Base-by-base conservation (phyloP, 1,139 yeast species). In the Debaryomycetaceae sp. region DNA sequence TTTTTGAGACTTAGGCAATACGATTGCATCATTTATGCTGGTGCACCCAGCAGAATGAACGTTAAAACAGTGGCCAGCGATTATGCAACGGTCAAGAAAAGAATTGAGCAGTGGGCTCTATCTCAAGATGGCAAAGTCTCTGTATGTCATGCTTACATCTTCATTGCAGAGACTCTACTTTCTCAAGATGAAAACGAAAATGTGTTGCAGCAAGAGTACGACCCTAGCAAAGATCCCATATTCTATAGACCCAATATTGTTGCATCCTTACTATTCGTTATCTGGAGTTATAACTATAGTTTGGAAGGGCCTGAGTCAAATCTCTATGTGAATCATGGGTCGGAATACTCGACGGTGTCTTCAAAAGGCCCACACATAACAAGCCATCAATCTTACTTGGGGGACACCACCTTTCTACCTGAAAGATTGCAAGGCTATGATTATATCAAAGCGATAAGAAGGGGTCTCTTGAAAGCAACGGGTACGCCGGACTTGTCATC, bases 21-120 rank as follows among this genome's bases (percentile, higher is more conserved):
- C 59, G 91, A 85, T 57, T 75, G 83, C 44, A 83, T 81, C 47
- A 78, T 83, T 4, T 81, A 71, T 57, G 83, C 87, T 1, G 93
- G 93, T 1, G 85, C 86, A 6, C 88, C 89, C 1, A 75, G 81
- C 62, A 70, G 86, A 49, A 80, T 84, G 82, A 83, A 83, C 55
- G 88, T 83, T 30, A 74, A 72, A 41, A 81, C 86, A 6, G 23
- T 20, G n/a, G 23, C 66, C 2, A 62, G 67, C 39, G 89, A 76
- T 53, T 75, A 76, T 51, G 68, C 66, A 49, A 67, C 68, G 20
- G 84, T 76, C 36, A 72, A 67, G 49, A 65, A 63, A 34, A 72
- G 80, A 52, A 73, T 82, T 34, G 58, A 54, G 11, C 75, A 70
- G 45, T 82, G 85, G 83, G 63, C 75, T 9, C 36, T 41, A 4